Percentiles rank a stretch among this genome's conserved stretches.
Conservation (phyloP, 495 filamentous ascomycete species). For the Tuber microsphaerosporum region DNA sequence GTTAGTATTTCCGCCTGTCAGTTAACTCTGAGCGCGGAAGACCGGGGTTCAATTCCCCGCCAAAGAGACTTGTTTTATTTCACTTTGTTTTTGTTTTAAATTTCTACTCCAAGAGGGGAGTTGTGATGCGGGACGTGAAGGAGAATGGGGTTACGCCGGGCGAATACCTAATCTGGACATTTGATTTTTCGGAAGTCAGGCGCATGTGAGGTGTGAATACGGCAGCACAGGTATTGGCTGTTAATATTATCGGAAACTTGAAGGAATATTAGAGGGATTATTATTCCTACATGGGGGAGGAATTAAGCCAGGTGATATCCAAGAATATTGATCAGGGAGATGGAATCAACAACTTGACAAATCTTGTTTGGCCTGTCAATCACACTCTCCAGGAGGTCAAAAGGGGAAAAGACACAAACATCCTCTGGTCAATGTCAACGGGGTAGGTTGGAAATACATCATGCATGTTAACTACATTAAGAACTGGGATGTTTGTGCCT, state of each 20-base stretch:
- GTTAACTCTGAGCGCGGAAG: no score
- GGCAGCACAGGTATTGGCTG: not conserved
- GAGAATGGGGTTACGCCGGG: not conserved
- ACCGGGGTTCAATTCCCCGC: no score
- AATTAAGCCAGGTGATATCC: not conserved
- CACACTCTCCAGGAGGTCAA: not conserved
- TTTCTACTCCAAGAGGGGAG: no score
- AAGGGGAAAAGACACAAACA: not conserved
- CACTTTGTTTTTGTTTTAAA: no score
- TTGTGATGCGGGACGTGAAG: not conserved
- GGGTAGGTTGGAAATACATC: slow-evolving; percentile 5
- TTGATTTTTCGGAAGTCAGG: slow-evolving; percentile 1
- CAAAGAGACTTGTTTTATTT: no score
- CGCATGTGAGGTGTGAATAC: slow-evolving; percentile 2
- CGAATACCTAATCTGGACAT: slow-evolving; percentile 5
- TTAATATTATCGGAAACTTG: not conserved
- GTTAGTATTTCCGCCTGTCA: no score
- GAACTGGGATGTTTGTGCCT: no score
- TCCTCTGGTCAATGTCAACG: slow-evolving; percentile 5
- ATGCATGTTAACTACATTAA: no score
- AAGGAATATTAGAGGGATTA: slow-evolving; percentile 7
- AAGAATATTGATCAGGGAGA: not conserved
- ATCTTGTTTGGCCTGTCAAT: slow-evolving; percentile 2
- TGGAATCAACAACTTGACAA: not conserved
- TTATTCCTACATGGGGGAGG: not conserved